Conservation (phyloP, 257 asterid genomes). For the Solanum bulbocastanum region DNA sequence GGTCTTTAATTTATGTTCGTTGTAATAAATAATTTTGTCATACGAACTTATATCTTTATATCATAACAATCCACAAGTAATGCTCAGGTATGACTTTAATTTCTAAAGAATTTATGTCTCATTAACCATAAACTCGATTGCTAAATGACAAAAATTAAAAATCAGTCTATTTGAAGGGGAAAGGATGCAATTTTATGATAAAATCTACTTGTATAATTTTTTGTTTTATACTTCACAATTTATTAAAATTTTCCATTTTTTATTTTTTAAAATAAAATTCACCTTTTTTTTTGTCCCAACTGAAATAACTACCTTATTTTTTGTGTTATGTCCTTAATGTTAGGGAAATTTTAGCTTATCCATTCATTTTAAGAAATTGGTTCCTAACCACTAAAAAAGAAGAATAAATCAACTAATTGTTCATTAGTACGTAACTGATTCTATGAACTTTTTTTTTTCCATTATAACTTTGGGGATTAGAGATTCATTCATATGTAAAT, state of each 20-base stretch:
- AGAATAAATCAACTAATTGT: not conserved
- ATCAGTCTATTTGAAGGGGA: not conserved
- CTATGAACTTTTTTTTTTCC: not conserved
- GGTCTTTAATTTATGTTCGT: not conserved
- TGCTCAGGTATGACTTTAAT: not conserved
- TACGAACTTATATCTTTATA: not conserved
- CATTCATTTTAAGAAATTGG: not conserved
- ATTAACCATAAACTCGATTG: not conserved
- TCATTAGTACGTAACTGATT: not conserved
- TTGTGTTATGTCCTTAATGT: not conserved
- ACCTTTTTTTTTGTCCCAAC: not conserved
- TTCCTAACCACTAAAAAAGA: not conserved
- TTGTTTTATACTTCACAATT: not conserved
- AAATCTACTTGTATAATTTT: not conserved
- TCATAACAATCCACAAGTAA: not conserved
- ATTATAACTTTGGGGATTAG: not conserved
- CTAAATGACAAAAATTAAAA: not conserved
- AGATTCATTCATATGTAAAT: not conserved
- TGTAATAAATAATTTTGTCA: not conserved
- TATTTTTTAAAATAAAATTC: not conserved
- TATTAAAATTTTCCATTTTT: not conserved
- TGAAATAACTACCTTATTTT: not conserved
- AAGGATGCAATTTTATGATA: not conserved
- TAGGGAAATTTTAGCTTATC: not conserved
- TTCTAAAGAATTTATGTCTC: not conserved